Evolutionary conservation across 2,329 filamentous ascomycete species (phyloP), one percentile per base, ranked within the genome.

Genomic region (Ophiostoma montium): DNA sequence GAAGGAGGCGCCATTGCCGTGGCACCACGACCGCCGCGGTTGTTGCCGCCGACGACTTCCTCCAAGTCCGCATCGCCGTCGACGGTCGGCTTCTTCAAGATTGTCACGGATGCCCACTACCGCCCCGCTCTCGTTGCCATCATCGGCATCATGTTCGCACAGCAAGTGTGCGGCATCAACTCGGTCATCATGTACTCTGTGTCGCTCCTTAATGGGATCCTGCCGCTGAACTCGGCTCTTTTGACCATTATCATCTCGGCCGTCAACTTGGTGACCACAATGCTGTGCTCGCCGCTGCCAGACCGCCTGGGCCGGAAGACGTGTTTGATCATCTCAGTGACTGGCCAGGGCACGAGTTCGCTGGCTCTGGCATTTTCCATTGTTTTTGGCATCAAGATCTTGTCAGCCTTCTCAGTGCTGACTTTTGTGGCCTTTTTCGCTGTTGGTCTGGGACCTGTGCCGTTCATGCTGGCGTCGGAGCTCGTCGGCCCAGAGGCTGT

Each of bases 131-230:
- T 94, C 48, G 72, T 92, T 52, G 87, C 89, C 5, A 86, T 94
- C 3, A 75, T 94, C 12, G 88, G 86, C 1, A 82, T 94, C 57
- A 95, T 96, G 89, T 74, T 89, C 51, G 83, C 86, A 1, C 92
- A 96, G 63, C 92, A 98, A 63, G 72, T 95, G 35, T 90, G 85
- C 51, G 90, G 87, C 43, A 90, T 96, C 68, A 96, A 98, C 74
- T 90, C 84, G 51, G 90, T 96, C 60, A 84, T 96, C 66, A 95
- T 98, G 89, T 98, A 98, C 65, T 94, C 89, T 2, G 92, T 96
- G 6, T 88, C 86, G 1, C 78, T 98, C 1, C 75, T 98, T 13
- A 79, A 84, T 31, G 80, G 80, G 54, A 75, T 96, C 2, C 75
- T 98, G 0, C 84, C 86, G 3, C 78, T 87, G 43, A 87, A 81